These are phyloP conservation scores for Stenocarpella maydis DNA, from an alignment of 2,329 filamentous ascomycete species.

Conservation along the genomic window DNA sequence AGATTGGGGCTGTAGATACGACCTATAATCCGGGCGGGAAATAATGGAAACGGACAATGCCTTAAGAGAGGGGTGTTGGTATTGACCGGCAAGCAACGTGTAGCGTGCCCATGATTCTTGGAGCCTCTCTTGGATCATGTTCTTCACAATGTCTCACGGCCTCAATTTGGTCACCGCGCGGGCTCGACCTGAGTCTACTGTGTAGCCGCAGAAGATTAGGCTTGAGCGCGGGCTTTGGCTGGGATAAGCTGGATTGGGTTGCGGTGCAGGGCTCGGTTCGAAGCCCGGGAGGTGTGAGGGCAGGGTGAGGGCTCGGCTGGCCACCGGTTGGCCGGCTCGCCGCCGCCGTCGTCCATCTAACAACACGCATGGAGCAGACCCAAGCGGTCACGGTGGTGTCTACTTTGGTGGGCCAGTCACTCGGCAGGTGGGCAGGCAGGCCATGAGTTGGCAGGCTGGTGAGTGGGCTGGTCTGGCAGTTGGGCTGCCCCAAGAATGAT, in stretches of 20 bases:
- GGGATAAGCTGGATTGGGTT: not conserved
- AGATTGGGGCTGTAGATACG: slow-evolving; percentile 23
- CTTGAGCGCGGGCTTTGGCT: not conserved
- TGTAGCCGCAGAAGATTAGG: not conserved
- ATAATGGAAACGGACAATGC: slow-evolving; percentile 17
- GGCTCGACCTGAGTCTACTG: not conserved
- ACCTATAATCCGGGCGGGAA: not conserved
- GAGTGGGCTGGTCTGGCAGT: not conserved
- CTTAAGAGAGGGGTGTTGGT: not conserved
- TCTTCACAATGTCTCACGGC: not conserved
- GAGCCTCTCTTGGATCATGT: not conserved
- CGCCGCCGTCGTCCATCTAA: no score
- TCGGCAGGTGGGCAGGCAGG: no score
- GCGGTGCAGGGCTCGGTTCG: not conserved
- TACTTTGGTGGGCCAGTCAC: no score
- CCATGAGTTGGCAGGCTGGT: no score
- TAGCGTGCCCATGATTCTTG: not conserved
- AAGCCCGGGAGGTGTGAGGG: not conserved
- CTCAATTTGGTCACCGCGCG: not conserved
- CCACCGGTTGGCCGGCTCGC: not conserved
- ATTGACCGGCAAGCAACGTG: not conserved
- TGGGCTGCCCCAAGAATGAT: slow-evolving; percentile 16
- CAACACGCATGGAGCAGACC: no score
- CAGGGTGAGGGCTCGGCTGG: slow-evolving; percentile 7
- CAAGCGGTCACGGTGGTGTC: no score